Conservation (phyloP, 345 rosid genomes). For the Anastatica hierochuntica region DNA sequence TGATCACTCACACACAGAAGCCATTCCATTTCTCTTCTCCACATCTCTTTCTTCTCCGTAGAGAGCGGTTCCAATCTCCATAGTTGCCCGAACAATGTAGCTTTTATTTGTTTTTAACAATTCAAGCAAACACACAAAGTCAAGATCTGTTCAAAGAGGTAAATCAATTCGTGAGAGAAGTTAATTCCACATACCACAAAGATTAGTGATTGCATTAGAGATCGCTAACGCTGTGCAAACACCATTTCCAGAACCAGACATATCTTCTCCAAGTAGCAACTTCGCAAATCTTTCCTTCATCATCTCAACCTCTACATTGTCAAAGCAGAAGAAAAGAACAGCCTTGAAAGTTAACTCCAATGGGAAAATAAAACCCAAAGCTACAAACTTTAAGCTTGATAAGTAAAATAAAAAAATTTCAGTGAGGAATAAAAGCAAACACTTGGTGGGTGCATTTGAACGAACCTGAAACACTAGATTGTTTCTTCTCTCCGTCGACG, state of each 20-base stretch:
- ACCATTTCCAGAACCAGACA: conserved; percentile 99
- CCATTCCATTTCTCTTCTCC: conserved; percentile 98
- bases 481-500: conserved; percentile 36
- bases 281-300: conserved; percentile 97
- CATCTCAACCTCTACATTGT: conserved; percentile 64
- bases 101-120: conserved; percentile 21
- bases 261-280: conserved; percentile 92
- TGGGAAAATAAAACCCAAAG: background rate
- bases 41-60: conserved; percentile 79
- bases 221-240: conserved; percentile 88
- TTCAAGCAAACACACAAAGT: conserved; percentile 2
- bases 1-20: conserved; percentile 86
- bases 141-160: background rate
- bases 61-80: conserved; percentile 93
- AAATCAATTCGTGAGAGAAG: background rate
- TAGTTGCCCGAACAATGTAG: conserved; percentile 89
- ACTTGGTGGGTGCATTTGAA: conserved; percentile 2
- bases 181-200: conserved; percentile 57
- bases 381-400: conserved; percentile 2
- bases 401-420: background rate
- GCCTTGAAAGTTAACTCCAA: conserved; percentile 2
- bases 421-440: conserved; percentile 19
- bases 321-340: conserved; percentile 10
- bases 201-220: conserved; percentile 94
- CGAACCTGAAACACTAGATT: conserved; percentile 46